These are phyloP conservation scores for Pseudoturritis turrita DNA, from an alignment of 345 rosid species.

Conservation along the genomic window DNA sequence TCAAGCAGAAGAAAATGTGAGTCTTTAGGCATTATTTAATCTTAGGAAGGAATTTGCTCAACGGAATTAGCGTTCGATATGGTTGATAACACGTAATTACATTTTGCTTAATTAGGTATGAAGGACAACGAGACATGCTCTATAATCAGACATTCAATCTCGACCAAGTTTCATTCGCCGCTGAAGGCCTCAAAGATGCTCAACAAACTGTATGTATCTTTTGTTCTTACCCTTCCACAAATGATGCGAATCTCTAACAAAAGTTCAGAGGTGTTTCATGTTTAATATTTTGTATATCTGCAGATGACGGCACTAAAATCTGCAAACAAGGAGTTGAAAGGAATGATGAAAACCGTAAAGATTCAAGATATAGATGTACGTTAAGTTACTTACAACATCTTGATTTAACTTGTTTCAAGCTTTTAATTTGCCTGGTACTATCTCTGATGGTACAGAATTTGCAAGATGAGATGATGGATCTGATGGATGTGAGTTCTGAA, in stretches of 20 bases:
- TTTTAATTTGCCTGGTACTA: neutral
- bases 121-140: slow-evolving; percentile 96
- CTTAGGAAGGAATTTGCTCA: neutral
- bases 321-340: slow-evolving; percentile 96
- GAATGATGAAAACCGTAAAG: slow-evolving; percentile 99
- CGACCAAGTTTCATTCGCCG: slow-evolving; percentile 94
- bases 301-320: slow-evolving; percentile 90
- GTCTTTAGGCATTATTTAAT: neutral
- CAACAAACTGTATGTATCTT: slow-evolving; percentile 75
- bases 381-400: slow-evolving; percentile 1
- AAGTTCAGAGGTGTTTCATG: neutral
- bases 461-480: slow-evolving; percentile 99
- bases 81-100: neutral
- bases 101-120: slow-evolving; percentile 60
- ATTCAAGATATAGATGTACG: slow-evolving; percentile 88
- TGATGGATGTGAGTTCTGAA: slow-evolving; percentile 92
- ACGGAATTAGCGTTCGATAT: neutral
- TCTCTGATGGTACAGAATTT: slow-evolving; percentile 52
- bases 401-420: neutral
- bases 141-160: slow-evolving; percentile 96
- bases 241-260: neutral
- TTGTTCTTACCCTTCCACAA: neutral
- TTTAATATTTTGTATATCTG: slow-evolving; percentile 17
- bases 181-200: slow-evolving; percentile 97
- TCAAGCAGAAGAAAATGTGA: slow-evolving; percentile 91